Conservation (phyloP, 106 monocot species). For the Dendrobium catenatum region DNA sequence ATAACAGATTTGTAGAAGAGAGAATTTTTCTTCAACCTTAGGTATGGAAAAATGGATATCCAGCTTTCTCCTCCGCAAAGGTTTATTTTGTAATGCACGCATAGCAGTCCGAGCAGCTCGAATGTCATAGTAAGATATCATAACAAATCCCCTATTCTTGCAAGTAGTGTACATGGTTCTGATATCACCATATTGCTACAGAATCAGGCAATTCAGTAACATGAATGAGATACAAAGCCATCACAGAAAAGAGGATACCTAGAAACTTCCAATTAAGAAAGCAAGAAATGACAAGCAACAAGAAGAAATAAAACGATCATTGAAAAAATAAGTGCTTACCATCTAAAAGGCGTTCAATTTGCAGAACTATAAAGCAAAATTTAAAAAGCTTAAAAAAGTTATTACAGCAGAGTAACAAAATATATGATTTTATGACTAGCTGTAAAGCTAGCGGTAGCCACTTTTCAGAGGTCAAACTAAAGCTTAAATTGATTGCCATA, state of each 20-base stretch:
- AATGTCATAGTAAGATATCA: constrained; percentile 88
- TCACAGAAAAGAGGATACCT: neutral
- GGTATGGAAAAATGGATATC: constrained; percentile 86
- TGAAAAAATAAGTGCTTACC: neutral
- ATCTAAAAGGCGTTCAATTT: neutral
- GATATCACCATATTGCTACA: constrained; percentile 80
- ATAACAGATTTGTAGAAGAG: neutral
- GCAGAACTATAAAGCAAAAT: neutral
- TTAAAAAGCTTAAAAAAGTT: neutral
- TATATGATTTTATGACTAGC: neutral
- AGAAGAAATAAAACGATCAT: neutral
- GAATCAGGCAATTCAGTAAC: neutral
- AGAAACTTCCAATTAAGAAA: neutral
- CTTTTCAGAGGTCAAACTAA: neutral
- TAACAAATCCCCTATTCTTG: constrained; percentile 80
- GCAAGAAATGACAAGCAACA: neutral
- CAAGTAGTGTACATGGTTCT: constrained; percentile 66
- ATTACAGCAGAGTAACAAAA: neutral
- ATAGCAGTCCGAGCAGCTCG: constrained; percentile 67
- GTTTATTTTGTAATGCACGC: constrained; percentile 76
- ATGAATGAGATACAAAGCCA: neutral
- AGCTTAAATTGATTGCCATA: neutral
- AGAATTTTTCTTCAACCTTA: constrained; percentile 33
- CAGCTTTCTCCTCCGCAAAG: constrained; percentile 61
- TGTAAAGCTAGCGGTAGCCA: neutral